Percentiles rank a stretch among this genome's conserved stretches.
phyloP scores from a whole-genome alignment of 192 early-diverging fungal genomes.

The Backusella macrospora region DNA sequence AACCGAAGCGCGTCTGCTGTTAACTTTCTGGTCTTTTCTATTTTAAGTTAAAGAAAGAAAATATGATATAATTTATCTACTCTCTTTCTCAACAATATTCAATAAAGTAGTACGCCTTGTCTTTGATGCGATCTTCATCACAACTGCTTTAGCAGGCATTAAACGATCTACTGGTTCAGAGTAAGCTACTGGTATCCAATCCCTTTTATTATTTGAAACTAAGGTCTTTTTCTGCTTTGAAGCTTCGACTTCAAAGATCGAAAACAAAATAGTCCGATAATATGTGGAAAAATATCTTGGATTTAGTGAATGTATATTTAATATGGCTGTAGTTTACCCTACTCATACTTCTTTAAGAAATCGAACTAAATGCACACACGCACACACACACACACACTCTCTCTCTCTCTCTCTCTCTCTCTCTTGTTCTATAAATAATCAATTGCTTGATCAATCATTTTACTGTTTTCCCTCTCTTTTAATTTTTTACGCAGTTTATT shows the following conservation, averaged over 20 bases:
- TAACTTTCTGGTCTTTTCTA: too few relatives aligned
- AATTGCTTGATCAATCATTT: too few relatives aligned
- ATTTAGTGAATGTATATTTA: constrained; percentile 59
- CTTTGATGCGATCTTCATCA: constrained; percentile 60
- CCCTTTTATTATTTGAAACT: background rate
- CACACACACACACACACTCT: too few relatives aligned
- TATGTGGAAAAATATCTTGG: constrained; percentile 54
- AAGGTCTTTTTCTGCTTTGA: constrained; percentile 31
- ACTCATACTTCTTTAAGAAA: too few relatives aligned
- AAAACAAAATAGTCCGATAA: constrained; percentile 50
- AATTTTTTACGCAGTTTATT: too few relatives aligned
- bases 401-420: too few relatives aligned
- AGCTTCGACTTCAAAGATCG: constrained; percentile 50
- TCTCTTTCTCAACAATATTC: constrained; percentile 46
- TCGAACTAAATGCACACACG: too few relatives aligned
- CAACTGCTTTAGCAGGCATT: constrained; percentile 60
- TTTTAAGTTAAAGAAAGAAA: too few relatives aligned
- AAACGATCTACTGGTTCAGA: constrained; percentile 54
- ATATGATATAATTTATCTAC: too few relatives aligned
- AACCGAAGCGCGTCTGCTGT: too few relatives aligned
- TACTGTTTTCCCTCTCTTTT: too few relatives aligned
- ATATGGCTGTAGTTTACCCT: constrained; percentile 49
- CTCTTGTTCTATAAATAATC: too few relatives aligned
- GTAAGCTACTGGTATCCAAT: constrained; percentile 7
- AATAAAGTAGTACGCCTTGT: constrained; percentile 54